phyloP scores from a whole-genome alignment of 352 stramenopile species.

The Globisporangium okanoganense region DNA sequence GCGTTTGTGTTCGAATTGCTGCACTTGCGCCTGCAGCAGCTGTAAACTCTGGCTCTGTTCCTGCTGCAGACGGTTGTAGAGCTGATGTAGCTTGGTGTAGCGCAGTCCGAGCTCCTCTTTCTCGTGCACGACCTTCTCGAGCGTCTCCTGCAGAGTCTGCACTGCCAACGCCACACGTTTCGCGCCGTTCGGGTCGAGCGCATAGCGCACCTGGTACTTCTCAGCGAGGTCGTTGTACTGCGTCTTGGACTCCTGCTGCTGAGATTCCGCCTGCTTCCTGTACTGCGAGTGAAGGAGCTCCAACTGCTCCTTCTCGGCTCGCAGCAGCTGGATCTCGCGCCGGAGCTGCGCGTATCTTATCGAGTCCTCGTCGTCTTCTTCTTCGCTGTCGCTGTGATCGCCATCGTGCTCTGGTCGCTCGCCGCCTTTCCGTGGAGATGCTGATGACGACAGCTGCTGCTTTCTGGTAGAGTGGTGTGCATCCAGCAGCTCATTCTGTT shows the following conservation, averaged over 20 bases:
- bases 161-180: constrained; percentile 49
- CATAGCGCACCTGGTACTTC: constrained; percentile 52
- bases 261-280: constrained; percentile 28
- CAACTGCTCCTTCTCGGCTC: constrained; percentile 41
- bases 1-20: constrained; percentile 16
- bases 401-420: constrained; percentile 9
- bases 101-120: constrained; percentile 61
- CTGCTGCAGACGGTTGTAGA: constrained; percentile 29
- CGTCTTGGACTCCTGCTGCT: constrained; percentile 24
- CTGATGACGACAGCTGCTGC: not conserved
- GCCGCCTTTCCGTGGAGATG: not conserved
- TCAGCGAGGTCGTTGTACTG: constrained; percentile 32
- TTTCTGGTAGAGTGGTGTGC: constrained; percentile 16
- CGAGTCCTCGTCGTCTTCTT: constrained; percentile 13
- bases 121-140: constrained; percentile 52
- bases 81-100: constrained; percentile 32
- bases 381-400: constrained; percentile 18
- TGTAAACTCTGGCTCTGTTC: constrained; percentile 22
- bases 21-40: constrained; percentile 20
- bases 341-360: constrained; percentile 16
- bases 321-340: constrained; percentile 51
- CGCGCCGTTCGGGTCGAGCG: constrained; percentile 48
- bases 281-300: constrained; percentile 34
- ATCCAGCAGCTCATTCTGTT: constrained; percentile 28
- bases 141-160: constrained; percentile 47